These are phyloP conservation scores for Wickerhamomyces alni DNA, from an alignment of 805 yeast genomes.

Conservation along the genomic window DNA sequence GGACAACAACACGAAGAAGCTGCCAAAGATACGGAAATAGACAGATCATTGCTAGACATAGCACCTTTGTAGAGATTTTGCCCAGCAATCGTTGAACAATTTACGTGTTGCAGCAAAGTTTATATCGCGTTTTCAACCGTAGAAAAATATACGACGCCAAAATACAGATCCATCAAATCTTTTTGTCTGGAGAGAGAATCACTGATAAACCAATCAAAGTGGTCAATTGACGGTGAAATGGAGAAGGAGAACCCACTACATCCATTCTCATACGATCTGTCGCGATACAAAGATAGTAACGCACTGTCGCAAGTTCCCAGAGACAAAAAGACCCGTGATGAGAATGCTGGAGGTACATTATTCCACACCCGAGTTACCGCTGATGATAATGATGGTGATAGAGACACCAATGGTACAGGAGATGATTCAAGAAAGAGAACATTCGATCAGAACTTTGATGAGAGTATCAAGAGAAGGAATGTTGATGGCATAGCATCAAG, in stretches of 20 bases:
- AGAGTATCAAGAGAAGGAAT: conserved; percentile 10
- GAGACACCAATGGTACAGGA: conserved; percentile 4
- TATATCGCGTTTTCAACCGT: no score
- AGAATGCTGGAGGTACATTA: conserved; percentile 36
- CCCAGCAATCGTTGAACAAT: no score
- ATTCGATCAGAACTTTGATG: conserved; percentile 10
- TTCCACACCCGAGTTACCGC: conserved; percentile 40
- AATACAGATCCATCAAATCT: no score
- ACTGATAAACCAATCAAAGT: no score
- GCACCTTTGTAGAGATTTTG: no score
- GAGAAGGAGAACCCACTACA: conserved; percentile 13
- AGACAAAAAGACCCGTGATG: conserved; percentile 32
- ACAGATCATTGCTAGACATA: no score
- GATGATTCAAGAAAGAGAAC: conserved; percentile 12
- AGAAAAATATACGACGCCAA: no score
- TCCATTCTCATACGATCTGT: conserved; percentile 26
- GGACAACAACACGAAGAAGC: conserved; percentile 10
- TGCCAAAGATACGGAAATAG: conserved; percentile 16
- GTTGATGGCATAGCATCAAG: conserved; percentile 1
- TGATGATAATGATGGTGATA: neutral
- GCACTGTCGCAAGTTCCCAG: conserved; percentile 36
- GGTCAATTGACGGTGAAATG: conserved; percentile 4
- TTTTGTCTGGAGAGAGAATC: no score
- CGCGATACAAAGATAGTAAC: conserved; percentile 25
- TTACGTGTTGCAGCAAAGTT: neutral